Evolutionary conservation across 208 protist genomes (phyloP), one percentile per base, ranked within the genome.

Genomic region (Naegleria lovaniensis): DNA sequence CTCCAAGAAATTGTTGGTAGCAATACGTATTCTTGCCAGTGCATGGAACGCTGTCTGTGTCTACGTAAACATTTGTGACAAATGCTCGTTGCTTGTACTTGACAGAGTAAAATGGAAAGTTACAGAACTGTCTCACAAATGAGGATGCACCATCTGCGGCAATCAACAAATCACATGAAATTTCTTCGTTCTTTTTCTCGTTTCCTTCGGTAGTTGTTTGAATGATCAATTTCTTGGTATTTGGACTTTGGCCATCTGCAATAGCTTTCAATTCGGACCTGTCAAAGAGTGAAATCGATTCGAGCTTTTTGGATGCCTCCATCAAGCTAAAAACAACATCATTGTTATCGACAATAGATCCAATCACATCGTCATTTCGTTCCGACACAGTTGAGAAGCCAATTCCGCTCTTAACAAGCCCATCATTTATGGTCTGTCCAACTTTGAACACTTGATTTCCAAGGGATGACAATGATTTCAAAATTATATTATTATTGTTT

Each of bases 71-170:
- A 36, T 79, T 87, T 13, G 84, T 36, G 13, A 87, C 84, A 41
- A 87, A 52, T 36, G 84, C 84, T 51, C 84, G 43, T 87, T 87
- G 84, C 39, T 48, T 52, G 33, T 55, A 87, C 9, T 87, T 52
- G 16, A 5, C 22, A 55, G n/a, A n/a, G 5, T 40, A 87, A 55
- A n/a, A 40, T 51, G 84, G 84, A 38, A 87, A n/a, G 13, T n/a
- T 87, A 55, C 19, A 43, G 13, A 48, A 38, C 2, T 52, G 6
- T 43, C 84, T 43, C 6, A 87, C 41, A 55, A 52, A 43, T 55
- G 84, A 87, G 40, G 36, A 36, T 4, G 41, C 84, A 22, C 84
- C 84, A 52, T 87, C 84, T 52, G n/a, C 19, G 15, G n/a, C 84
- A 87, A 87, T 52, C 11, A 87, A 36, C 36, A 87, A 52, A 40